These are phyloP conservation scores for Phytophthora ohioensis DNA, from an alignment of 352 stramenopile genomes.

Conservation along the genomic window DNA sequence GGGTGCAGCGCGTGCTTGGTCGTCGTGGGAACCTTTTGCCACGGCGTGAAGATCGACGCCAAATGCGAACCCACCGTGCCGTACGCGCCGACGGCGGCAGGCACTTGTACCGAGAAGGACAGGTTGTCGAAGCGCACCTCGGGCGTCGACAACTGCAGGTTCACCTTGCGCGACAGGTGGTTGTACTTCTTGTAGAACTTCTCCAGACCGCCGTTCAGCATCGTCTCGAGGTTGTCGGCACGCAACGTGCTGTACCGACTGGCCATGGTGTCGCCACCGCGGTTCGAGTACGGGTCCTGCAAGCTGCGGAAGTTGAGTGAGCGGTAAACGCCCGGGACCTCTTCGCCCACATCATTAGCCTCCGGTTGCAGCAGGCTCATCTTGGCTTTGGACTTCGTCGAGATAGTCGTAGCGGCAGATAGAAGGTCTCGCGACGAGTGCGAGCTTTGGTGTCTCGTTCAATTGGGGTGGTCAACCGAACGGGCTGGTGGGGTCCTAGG, in stretches of 20 bases:
- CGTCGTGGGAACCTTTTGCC: slow-evolving; percentile 45
- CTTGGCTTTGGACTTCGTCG: neutral
- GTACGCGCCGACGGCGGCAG: slow-evolving; percentile 47
- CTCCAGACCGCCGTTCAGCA: slow-evolving; percentile 72
- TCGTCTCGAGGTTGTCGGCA: slow-evolving; percentile 74
- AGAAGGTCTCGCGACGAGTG: neutral
- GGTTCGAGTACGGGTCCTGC: slow-evolving; percentile 72
- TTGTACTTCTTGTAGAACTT: slow-evolving; percentile 90
- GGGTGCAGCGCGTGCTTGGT: slow-evolving; percentile 61
- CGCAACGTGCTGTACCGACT: slow-evolving; percentile 55
- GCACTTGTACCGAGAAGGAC: slow-evolving; percentile 70
- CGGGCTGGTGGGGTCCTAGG: neutral
- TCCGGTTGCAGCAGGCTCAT: neutral
- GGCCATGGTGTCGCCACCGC: slow-evolving; percentile 37
- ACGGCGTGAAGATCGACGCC: slow-evolving; percentile 57
- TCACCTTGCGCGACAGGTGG: slow-evolving; percentile 74
- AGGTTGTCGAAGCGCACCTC: slow-evolving; percentile 86
- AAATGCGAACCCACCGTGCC: slow-evolving; percentile 69
- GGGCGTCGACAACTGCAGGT: slow-evolving; percentile 40
- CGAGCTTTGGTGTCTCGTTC: neutral
- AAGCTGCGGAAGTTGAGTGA: slow-evolving; percentile 75
- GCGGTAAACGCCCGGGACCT: slow-evolving; percentile 47
- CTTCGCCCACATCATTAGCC: neutral
- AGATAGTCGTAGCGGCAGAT: neutral
- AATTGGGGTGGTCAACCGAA: neutral